These are phyloP conservation scores for Nannizzia gypsea DNA, from an alignment of 2,329 filamentous ascomycete species.

Conservation along the genomic window DNA sequence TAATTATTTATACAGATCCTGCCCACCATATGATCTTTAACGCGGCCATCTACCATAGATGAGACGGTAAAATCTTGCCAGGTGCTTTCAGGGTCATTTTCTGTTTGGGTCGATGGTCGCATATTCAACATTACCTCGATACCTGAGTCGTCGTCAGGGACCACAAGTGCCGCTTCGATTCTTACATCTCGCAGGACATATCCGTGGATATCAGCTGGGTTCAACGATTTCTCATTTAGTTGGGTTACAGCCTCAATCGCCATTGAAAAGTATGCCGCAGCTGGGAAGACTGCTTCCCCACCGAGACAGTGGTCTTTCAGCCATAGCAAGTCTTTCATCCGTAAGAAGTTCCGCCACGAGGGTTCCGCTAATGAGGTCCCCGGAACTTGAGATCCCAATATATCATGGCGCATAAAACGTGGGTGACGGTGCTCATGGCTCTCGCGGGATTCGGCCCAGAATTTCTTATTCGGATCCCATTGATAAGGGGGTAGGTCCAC, in stretches of 20 bases:
- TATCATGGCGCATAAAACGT: constrained; percentile 15
- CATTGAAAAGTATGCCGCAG: constrained; percentile 16
- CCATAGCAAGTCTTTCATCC: constrained; percentile 27
- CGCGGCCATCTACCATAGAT: background rate
- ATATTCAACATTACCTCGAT: background rate
- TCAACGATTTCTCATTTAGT: background rate
- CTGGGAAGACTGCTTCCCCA: constrained; percentile 23
- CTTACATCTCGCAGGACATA: constrained; percentile 14
- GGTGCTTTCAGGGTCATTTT: background rate
- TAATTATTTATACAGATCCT: no score
- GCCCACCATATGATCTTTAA: no score
- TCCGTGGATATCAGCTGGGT: background rate
- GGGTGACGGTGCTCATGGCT: constrained; percentile 7
- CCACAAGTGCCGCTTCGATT: background rate
- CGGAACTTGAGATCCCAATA: constrained; percentile 19
- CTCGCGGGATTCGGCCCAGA: constrained; percentile 12
- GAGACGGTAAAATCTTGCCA: no score
- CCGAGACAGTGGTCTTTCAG: constrained; percentile 30
- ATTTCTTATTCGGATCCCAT: constrained; percentile 13
- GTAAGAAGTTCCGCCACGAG: constrained; percentile 25
- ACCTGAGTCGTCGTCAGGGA: background rate
- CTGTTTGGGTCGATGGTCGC: background rate
- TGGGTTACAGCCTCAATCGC: constrained; percentile 17
- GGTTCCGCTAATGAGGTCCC: background rate
- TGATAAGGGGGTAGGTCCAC: constrained; percentile 14